phyloP scores from a whole-genome alignment of 495 filamentous ascomycete species.

The Bacidia gigantensis region DNA sequence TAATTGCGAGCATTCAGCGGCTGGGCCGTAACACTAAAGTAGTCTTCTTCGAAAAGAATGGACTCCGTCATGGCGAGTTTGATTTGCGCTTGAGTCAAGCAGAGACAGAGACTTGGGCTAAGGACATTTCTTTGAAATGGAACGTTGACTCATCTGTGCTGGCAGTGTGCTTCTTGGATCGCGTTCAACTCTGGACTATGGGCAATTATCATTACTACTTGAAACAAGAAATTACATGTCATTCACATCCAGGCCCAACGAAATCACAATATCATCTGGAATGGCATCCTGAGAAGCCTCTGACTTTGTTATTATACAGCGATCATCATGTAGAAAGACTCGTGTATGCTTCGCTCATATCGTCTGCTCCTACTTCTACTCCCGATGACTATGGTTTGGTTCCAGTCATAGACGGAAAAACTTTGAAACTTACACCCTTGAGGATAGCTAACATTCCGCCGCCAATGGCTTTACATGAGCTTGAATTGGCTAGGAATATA shows the following conservation, averaged over 20 bases:
- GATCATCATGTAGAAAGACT: slow-evolving; percentile 38
- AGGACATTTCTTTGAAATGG: slow-evolving; percentile 59
- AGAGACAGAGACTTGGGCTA: slow-evolving; percentile 37
- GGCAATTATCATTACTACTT: slow-evolving; percentile 97
- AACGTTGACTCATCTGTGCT: slow-evolving; percentile 84
- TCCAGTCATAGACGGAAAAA: slow-evolving; percentile 77
- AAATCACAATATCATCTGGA: slow-evolving; percentile 24
- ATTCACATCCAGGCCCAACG: slow-evolving; percentile 13
- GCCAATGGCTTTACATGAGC: slow-evolving; percentile 75
- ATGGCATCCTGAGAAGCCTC: slow-evolving; percentile 79
- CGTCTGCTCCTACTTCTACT: slow-evolving; percentile 48
- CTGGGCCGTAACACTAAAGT: slow-evolving; percentile 57
- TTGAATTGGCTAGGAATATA: slow-evolving; percentile 45
- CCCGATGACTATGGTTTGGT: slow-evolving; percentile 72
- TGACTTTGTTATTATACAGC: slow-evolving; percentile 45
- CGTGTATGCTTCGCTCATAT: slow-evolving; percentile 57
- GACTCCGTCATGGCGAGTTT: slow-evolving; percentile 86
- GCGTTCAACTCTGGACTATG: slow-evolving; percentile 88
- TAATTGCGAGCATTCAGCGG: slow-evolving; percentile 73
- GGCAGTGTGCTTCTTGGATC: slow-evolving; percentile 60
- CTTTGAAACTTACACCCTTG: slow-evolving; percentile 76
- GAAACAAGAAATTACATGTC: slow-evolving; percentile 70
- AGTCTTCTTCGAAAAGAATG: slow-evolving; percentile 94
- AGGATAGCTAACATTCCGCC: slow-evolving; percentile 75
- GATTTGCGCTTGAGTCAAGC: slow-evolving; percentile 51